Base-by-base conservation (phyloP, 2,329 filamentous ascomycete species). In the Cadophora gregata region DNA sequence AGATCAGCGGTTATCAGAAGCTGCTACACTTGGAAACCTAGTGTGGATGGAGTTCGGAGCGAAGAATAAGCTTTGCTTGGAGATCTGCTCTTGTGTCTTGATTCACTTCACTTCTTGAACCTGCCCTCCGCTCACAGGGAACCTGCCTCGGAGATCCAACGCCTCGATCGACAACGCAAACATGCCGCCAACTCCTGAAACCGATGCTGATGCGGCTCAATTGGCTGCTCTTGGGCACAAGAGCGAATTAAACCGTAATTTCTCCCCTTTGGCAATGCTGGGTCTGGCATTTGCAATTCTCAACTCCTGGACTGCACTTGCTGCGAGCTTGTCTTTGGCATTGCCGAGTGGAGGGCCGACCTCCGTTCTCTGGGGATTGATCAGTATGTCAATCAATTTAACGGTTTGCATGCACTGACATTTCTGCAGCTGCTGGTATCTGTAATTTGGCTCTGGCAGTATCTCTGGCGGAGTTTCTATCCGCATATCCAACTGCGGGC, bases 281-380 rank as follows among this genome's bases (percentile, higher is more conserved):
- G 85, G 84, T 0, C 86, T 88, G 74, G 83, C 81, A 62, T 88
- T 88, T 76, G 83, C 81, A 59, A 84, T 88, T 56, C 81, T 88
- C 47, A 87, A 85, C 45, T 83, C 79, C 68, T 88, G 86, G 85
- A 85, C 83, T 8, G 85, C 85, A 3, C 75, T 88, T 4, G 81
- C 82, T 61, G 85, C 71, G 7, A 70, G 66, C 62, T 64, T 76
- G 25, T 72, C 69, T 16, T 79, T 90, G 5, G 86, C 87, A 24
- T 80, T 94, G 36, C 89, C 91, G 0, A 90, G 87, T 16, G 92
- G 92, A 50, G 92, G 92, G 0, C 85, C 88, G 24, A 87, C 85
- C 8, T 85, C 88, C 66, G 89, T 93, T 48, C 84, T 94, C 66
- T 94, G 91, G 91, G 91, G 91, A 3, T 78, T 90, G 81, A 61